phyloP scores from a whole-genome alignment of 129 eudicot species.

The Pittosporum tobira region DNA sequence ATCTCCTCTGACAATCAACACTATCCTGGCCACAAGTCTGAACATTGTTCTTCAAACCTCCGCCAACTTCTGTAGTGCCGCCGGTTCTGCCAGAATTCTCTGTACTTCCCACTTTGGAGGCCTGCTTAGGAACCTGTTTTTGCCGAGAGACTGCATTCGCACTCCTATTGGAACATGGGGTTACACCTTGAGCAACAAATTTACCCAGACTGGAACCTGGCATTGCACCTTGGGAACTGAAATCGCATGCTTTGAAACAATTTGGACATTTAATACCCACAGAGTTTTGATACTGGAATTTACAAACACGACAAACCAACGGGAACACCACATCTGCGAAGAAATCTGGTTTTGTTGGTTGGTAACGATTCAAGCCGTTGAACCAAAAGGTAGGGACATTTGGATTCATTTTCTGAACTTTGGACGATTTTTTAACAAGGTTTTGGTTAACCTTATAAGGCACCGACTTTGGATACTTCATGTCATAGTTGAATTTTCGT shows the following conservation, averaged over 20 bases:
- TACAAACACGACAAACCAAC: slow-evolving; percentile 59
- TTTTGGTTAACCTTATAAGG: slow-evolving; percentile 25
- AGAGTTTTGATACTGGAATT: slow-evolving; percentile 26
- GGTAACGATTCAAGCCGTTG: slow-evolving; percentile 22
- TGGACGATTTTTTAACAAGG: slow-evolving; percentile 15
- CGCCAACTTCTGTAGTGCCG: no score
- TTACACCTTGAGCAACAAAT: neutral
- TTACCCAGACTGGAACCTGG: neutral
- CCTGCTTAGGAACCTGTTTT: no score
- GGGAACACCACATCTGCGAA: slow-evolving; percentile 25
- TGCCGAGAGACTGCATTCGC: no score
- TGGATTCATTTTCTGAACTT: slow-evolving; percentile 16
- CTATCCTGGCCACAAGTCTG: no score
- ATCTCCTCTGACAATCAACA: slow-evolving; percentile 22
- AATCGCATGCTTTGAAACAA: neutral
- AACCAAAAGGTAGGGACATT: slow-evolving; percentile 25
- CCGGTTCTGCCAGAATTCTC: no score
- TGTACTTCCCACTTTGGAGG: no score
- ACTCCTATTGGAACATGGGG: neutral
- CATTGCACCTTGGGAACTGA: neutral
- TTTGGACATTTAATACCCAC: neutral
- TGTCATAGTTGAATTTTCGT: slow-evolving; percentile 53
- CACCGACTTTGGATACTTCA: slow-evolving; percentile 36
- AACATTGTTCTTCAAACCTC: no score
- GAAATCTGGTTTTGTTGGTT: slow-evolving; percentile 23